Evolutionary conservation across 1,284 basidiomycete species (phyloP).

Genomic region (Ustilago loliicola): DNA sequence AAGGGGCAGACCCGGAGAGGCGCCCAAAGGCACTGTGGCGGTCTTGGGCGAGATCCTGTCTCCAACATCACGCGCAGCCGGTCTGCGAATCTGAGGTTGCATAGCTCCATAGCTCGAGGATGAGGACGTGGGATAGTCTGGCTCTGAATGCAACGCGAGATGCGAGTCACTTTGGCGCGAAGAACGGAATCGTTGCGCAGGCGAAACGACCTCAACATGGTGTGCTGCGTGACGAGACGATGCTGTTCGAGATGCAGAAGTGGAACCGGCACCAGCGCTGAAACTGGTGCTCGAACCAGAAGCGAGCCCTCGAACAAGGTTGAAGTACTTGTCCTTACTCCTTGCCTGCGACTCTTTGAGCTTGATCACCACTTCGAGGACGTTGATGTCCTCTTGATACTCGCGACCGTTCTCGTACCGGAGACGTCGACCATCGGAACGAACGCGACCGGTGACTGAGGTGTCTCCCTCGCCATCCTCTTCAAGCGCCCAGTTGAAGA

Average conservation of each 20-base stretch:
- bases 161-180: slow-evolving; percentile 27
- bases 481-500: slow-evolving; percentile 63
- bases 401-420: slow-evolving; percentile 62
- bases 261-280: slow-evolving; percentile 23
- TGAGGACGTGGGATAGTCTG: slow-evolving; percentile 42
- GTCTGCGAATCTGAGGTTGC: slow-evolving; percentile 35
- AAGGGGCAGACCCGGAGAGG: slow-evolving; percentile 22
- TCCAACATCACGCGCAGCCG: slow-evolving; percentile 19
- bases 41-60: slow-evolving; percentile 36
- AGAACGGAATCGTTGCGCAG: slow-evolving; percentile 28
- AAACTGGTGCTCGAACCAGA: slow-evolving; percentile 37
- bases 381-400: slow-evolving; percentile 53
- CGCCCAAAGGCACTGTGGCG: slow-evolving; percentile 13
- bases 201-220: slow-evolving; percentile 14
- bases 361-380: slow-evolving; percentile 65
- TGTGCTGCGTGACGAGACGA: slow-evolving; percentile 12
- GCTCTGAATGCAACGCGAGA: slow-evolving; percentile 44
- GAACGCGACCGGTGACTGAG: slow-evolving; percentile 63
- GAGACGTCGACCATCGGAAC: slow-evolving; percentile 49
- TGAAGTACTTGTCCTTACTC: slow-evolving; percentile 63
- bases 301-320: slow-evolving; percentile 53
- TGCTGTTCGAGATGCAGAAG: slow-evolving; percentile 13
- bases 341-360: slow-evolving; percentile 63
- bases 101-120: slow-evolving; percentile 27
- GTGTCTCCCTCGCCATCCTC: slow-evolving; percentile 67